Evolutionary conservation across 306 rosid species (phyloP).

Genomic region (Clitoria ternatea): DNA sequence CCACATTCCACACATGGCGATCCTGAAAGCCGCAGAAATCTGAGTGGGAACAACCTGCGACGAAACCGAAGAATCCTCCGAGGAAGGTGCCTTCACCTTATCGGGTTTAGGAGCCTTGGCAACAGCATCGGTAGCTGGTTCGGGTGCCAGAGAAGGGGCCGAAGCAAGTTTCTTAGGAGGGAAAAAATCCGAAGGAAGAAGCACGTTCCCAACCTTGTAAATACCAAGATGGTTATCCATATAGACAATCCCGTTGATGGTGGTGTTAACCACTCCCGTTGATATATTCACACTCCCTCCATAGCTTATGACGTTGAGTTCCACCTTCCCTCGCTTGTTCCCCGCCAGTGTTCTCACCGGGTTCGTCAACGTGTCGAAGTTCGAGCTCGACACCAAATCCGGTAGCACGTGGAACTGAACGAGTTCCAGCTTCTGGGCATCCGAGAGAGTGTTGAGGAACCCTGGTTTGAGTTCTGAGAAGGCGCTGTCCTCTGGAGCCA

Average conservation of each 20-base stretch:
- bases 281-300: slow-evolving; percentile 53
- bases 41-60: slow-evolving; percentile 40
- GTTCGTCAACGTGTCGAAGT: slow-evolving; percentile 66
- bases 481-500: slow-evolving; percentile 52
- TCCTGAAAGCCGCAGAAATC: neutral
- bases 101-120: slow-evolving; percentile 35
- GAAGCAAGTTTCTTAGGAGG: slow-evolving; percentile 23
- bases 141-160: slow-evolving; percentile 15
- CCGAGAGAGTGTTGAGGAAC: slow-evolving; percentile 49
- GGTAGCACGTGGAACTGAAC: slow-evolving; percentile 69
- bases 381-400: slow-evolving; percentile 40
- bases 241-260: slow-evolving; percentile 50
- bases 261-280: slow-evolving; percentile 53
- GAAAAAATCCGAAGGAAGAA: slow-evolving; percentile 49
- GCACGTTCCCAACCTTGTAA: slow-evolving; percentile 55
- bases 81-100: slow-evolving; percentile 30
- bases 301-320: slow-evolving; percentile 54
- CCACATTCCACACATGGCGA: neutral
- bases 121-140: neutral
- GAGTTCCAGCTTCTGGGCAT: slow-evolving; percentile 48
- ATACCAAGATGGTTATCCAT: slow-evolving; percentile 55
- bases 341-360: slow-evolving; percentile 64
- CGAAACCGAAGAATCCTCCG: slow-evolving; percentile 8
- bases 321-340: slow-evolving; percentile 35
- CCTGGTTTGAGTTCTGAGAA: slow-evolving; percentile 63